Base-by-base conservation (phyloP, 2,329 filamentous ascomycete genomes). In the Colletotrichum gigasporum region DNA sequence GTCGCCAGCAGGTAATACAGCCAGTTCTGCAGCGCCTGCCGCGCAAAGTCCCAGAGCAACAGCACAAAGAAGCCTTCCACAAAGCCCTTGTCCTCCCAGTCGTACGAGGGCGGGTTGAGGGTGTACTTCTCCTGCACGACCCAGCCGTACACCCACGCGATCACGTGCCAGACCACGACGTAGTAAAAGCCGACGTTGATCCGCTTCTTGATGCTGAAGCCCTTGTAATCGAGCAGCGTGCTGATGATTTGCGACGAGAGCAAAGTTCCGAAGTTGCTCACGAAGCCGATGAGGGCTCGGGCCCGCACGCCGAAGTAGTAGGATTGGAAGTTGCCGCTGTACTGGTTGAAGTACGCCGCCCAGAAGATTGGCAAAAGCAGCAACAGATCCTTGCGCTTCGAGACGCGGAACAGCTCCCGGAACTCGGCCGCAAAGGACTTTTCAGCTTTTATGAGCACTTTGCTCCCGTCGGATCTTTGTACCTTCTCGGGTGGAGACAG, bases 1-100 rank as follows among this genome's bases (percentile, higher is more conserved):
- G 80, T 85, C 0, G 83, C 82, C 2, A 87, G 73, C 16, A 87
- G 73, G 67, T 86, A 87, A 66, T 87, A 87, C 1, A 87, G 74
- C 82, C 82, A 86, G 56, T 85, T 87, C 69, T 87, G 84, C 18
- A 85, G 70, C 0, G 81, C 75, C 68, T 87, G 84, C 2, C 82
- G 76, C 2, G 83, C 75, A 66, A 86, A 85, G 7, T 78, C 75
- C 83, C 82, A 84, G 0, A 84, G 74, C 0, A 83, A 71, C 1
- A 83, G 65, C 3, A 83, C 82, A 51, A 83, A 84, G 61, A 83
- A 79, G 1, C 80, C 82, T 59, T 83, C 76, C 0, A 75, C 72
- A 16, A 83, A 84, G 0, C 82, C 82, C 20, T 75, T 72, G 30
- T 75, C 75, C 1, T 72, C 68, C 77, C 80, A 82, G 55, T 83